Base-by-base conservation (phyloP, 2,329 filamentous ascomycete genomes). In the Fusarium poae region DNA sequence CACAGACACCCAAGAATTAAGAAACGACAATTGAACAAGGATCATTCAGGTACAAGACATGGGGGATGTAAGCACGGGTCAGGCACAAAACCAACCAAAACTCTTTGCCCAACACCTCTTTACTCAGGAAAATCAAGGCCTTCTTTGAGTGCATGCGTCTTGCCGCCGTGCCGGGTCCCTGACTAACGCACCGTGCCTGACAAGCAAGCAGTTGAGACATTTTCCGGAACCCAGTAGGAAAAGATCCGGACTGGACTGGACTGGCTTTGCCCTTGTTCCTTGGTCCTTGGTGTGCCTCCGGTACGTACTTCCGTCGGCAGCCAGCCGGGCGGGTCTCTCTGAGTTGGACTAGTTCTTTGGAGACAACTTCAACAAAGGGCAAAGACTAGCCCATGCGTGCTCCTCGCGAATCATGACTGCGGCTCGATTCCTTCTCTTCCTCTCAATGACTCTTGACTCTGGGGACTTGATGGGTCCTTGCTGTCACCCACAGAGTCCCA, bases 181-280 rank as follows among this genome's bases (percentile, higher is more conserved):
- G 71, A 71, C 72, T 74, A 74, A 74, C 66, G 70, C 70, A 74
- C 65, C 67, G 72, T 74, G 72, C 72, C 72, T 71, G 59, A 59
- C 20, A 61, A 61, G 48, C 59, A 70, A 62, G 53, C 34, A 56
- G 55, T 50, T 73, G 72, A 74, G 70, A 71, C 67, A 74, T 74
- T 74, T 74, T 73, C 55, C 60, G 57, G 60, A 65, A 52, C 50
- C 4, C 58, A 44, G 52, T 62, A 23, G 37, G 37, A 49, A 27
- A 35, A 20, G 43, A 34, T 30, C 60, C 60, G 50, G 37, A 67
- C 54, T 63, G 67, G 70, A 39, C 35, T 39, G 35, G n/a, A 15
- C 35, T 39, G 35, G 35, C 35, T 39, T 44, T 66, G 62, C 48
- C 57, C 52, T 52, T 58, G 53, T 48, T 52, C n/a, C 56, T 27